A percentile compares a stretch with the other conserved stretches of the same genome.
phyloP scores from a whole-genome alignment of 1,139 yeast genomes.

The Ashbya aceris region DNA sequence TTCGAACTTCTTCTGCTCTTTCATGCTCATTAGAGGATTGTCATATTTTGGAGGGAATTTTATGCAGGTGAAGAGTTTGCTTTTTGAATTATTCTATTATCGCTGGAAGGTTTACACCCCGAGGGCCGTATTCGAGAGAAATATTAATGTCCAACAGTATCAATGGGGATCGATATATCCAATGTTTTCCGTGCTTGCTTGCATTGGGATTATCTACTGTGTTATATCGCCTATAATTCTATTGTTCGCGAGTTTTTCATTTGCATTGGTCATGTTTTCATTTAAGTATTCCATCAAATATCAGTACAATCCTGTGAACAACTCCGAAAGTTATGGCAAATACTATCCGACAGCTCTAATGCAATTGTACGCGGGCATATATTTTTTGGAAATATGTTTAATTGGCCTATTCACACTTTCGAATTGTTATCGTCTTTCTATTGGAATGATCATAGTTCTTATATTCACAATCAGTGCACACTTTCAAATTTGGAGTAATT shows the following conservation, averaged over 20 bases:
- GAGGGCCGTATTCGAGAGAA: slow-evolving; percentile 41
- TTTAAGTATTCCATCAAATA: slow-evolving; percentile 60
- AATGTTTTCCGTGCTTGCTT: slow-evolving; percentile 61
- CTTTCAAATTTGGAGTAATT: slow-evolving; percentile 30
- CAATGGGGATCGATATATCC: slow-evolving; percentile 79
- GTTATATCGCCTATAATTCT: slow-evolving; percentile 72
- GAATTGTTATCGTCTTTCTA: slow-evolving; percentile 33
- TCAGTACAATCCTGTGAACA: slow-evolving; percentile 40
- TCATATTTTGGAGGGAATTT: slow-evolving; percentile 63
- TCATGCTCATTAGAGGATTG: slow-evolving; percentile 61
- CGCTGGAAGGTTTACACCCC: slow-evolving; percentile 47
- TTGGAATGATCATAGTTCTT: slow-evolving; percentile 38
- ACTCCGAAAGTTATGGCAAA: slow-evolving; percentile 59
- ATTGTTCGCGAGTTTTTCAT: slow-evolving; percentile 50
- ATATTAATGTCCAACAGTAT: slow-evolving; percentile 38
- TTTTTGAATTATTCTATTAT: slow-evolving; percentile 34
- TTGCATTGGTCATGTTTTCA: slow-evolving; percentile 48
- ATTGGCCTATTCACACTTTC: slow-evolving; percentile 65
- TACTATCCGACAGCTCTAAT: slow-evolving; percentile 66
- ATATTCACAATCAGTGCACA: slow-evolving; percentile 35
- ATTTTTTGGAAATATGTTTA: slow-evolving; percentile 68
- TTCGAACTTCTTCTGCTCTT: slow-evolving; percentile 72
- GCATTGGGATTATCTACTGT: slow-evolving; percentile 68
- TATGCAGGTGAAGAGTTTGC: slow-evolving; percentile 43
- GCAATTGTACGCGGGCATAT: slow-evolving; percentile 70